These are phyloP conservation scores for Ceratocystis destructans DNA, from an alignment of 2,329 filamentous ascomycete genomes.

Conservation along the genomic window DNA sequence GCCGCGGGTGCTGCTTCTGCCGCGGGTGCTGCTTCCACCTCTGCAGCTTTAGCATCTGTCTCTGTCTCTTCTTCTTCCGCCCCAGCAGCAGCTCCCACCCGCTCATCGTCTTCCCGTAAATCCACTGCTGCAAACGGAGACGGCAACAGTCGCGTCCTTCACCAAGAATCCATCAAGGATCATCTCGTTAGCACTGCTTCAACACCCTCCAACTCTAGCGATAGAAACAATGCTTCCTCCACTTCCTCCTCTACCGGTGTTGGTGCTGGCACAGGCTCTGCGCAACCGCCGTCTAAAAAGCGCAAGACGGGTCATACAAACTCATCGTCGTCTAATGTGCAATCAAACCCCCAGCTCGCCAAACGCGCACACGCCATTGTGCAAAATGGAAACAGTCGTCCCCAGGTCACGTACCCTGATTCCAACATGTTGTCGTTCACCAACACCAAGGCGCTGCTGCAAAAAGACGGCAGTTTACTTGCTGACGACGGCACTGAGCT, in stretches of 20 bases:
- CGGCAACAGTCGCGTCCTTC: slow-evolving; percentile 1
- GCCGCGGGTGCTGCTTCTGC: not conserved
- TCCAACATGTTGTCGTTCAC: slow-evolving; percentile 87
- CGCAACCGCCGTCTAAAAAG: slow-evolving; percentile 54
- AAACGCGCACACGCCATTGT: slow-evolving; percentile 12
- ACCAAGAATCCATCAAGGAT: slow-evolving; percentile 17
- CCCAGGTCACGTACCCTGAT: slow-evolving; percentile 32
- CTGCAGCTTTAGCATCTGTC: slow-evolving; percentile 24
- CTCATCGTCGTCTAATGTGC: slow-evolving; percentile 21
- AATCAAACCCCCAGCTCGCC: slow-evolving; percentile 13
- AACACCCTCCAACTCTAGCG: slow-evolving; percentile 8
- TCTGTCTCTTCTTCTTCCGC: slow-evolving; percentile 26
- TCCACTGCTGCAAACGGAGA: slow-evolving; percentile 29
- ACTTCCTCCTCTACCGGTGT: too few relatives aligned
- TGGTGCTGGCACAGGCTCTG: not conserved
- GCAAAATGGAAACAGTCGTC: slow-evolving; percentile 9
- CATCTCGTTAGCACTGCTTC: slow-evolving; percentile 12
- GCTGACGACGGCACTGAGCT: slow-evolving; percentile 84
- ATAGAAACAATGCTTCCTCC: slow-evolving; percentile 22
- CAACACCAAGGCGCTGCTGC: slow-evolving; percentile 51
- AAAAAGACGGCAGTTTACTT: slow-evolving; percentile 57
- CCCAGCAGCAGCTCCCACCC: slow-evolving; percentile 28
- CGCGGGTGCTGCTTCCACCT: slow-evolving; percentile 29
- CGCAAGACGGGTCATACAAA: slow-evolving; percentile 54
- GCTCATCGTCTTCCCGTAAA: slow-evolving; percentile 31